A percentile compares a stretch with the other conserved stretches of the same genome.
Evolutionary conservation across 2,329 filamentous ascomycete species (phyloP).

Genomic region (Raffaelea deltoideospora): DNA sequence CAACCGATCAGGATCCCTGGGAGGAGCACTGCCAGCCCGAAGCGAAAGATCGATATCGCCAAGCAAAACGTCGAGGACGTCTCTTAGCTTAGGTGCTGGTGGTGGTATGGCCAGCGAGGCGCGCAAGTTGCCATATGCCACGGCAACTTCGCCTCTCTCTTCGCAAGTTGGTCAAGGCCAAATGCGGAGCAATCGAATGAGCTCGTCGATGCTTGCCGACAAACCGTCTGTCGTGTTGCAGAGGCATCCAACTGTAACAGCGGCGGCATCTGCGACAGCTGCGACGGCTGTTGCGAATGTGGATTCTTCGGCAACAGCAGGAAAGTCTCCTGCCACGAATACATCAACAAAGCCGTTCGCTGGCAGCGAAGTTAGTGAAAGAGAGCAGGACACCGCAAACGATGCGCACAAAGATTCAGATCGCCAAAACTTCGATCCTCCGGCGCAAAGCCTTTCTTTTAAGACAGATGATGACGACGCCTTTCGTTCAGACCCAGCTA

Average conservation of each 20-base stretch:
- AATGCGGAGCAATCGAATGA: neutral
- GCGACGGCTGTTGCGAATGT: no score
- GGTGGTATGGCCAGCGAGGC: constrained; percentile 30
- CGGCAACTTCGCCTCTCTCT: constrained; percentile 6
- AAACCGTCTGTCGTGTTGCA: no score
- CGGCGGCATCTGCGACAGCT: no score
- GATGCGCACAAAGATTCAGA: neutral
- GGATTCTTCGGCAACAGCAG: no score
- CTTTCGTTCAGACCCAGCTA: constrained; percentile 21
- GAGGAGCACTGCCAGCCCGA: constrained; percentile 17
- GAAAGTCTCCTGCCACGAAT: no score
- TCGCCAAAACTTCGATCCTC: constrained; percentile 20
- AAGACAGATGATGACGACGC: constrained; percentile 24
- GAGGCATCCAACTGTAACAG: no score
- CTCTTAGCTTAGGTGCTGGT: constrained; percentile 16
- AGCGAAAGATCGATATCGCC: constrained; percentile 43
- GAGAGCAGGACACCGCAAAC: no score
- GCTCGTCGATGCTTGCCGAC: no score
- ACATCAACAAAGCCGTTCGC: no score
- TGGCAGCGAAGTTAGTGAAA: no score
- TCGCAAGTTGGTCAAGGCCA: constrained; percentile 2
- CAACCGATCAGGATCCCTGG: constrained; percentile 20
- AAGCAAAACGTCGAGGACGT: constrained; percentile 23
- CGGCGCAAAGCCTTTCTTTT: constrained; percentile 40
- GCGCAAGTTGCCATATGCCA: constrained; percentile 26